A percentile compares a stretch with the other conserved stretches of the same genome.
These are phyloP conservation scores for Pythium plurisporium DNA, from an alignment of 352 stramenopile genomes.

Conservation along the genomic window DNA sequence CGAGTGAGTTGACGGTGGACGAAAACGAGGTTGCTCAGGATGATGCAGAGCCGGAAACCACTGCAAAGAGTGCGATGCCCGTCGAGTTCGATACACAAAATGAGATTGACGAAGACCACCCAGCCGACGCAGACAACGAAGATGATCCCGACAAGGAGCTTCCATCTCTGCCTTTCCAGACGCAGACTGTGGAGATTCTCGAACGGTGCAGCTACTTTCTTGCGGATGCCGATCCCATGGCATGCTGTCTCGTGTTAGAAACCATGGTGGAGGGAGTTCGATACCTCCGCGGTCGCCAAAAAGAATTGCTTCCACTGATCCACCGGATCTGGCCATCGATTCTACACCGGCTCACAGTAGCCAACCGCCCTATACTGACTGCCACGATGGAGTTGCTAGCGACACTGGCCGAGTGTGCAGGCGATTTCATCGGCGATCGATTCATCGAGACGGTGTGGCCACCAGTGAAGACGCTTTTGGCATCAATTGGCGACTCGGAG, in stretches of 20 bases:
- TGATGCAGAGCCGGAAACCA: neutral
- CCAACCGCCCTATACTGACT: constrained; percentile 62
- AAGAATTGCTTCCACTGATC: constrained; percentile 67
- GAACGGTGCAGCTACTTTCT: constrained; percentile 76
- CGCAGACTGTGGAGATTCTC: constrained; percentile 68
- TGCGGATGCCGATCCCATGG: constrained; percentile 55
- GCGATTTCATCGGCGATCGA: constrained; percentile 74
- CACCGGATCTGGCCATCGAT: constrained; percentile 72
- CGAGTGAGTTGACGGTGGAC: constrained; percentile 4
- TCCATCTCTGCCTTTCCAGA: constrained; percentile 30
- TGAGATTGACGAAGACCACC: constrained; percentile 25
- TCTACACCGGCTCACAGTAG: constrained; percentile 45
- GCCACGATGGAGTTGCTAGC: constrained; percentile 46
- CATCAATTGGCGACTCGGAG: constrained; percentile 26
- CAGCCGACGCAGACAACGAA: constrained; percentile 12
- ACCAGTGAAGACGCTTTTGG: constrained; percentile 37
- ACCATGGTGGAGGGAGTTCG: constrained; percentile 62
- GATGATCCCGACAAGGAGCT: constrained; percentile 27
- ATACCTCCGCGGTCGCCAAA: constrained; percentile 37
- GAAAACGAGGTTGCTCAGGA: neutral
- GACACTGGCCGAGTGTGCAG: constrained; percentile 46
- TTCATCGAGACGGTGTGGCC: constrained; percentile 85
- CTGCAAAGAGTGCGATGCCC: constrained; percentile 66
- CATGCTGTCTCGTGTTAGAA: constrained; percentile 67
- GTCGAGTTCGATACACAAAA: constrained; percentile 43